phyloP scores from a whole-genome alignment of 75 land plant genomes.

The Sequoia sempervirens region DNA sequence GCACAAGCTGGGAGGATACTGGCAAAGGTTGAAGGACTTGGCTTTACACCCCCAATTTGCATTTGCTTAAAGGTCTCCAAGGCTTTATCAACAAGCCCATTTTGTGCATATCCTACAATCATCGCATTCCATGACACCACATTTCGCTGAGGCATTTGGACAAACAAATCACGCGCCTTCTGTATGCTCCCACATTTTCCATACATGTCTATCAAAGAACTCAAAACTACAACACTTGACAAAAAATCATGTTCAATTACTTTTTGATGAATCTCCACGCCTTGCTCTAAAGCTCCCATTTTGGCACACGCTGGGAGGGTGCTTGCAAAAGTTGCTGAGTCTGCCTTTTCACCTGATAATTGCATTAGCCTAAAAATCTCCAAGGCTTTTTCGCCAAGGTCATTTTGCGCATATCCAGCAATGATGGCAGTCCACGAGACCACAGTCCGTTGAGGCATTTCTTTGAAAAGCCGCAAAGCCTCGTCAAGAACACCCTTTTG shows the following conservation, averaged over 20 bases:
- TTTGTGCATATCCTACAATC: conserved; percentile 17
- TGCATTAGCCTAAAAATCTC: conserved; percentile 45
- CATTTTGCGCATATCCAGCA: conserved; percentile 51
- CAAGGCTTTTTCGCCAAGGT: conserved; percentile 37
- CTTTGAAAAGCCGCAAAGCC: not conserved
- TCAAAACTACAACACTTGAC: conserved; percentile 12
- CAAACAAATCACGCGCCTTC: conserved; percentile 9
- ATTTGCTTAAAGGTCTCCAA: conserved; percentile 12
- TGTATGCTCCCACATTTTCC: conserved; percentile 11
- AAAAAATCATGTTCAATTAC: not conserved
- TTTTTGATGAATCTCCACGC: conserved; percentile 11
- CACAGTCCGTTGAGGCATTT: conserved; percentile 32
- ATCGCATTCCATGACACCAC: conserved; percentile 19
- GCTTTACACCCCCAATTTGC: conserved; percentile 6
- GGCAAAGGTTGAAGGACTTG: conserved; percentile 2
- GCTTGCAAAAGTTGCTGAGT: conserved; percentile 39
- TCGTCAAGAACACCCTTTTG: not conserved
- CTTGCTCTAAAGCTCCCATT: conserved; percentile 8
- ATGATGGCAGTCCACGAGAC: conserved; percentile 70
- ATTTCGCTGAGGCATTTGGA: conserved; percentile 8
- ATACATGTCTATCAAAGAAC: conserved; percentile 10
- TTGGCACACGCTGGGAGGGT: conserved; percentile 49
- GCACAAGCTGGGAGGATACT: conserved; percentile 12
- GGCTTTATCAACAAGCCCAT: conserved; percentile 8
- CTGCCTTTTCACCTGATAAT: conserved; percentile 38